Evolutionary conservation across 2,329 filamentous ascomycete species (phyloP), one percentile per base, ranked within the genome.

Genomic region (Cercospora beticola): DNA sequence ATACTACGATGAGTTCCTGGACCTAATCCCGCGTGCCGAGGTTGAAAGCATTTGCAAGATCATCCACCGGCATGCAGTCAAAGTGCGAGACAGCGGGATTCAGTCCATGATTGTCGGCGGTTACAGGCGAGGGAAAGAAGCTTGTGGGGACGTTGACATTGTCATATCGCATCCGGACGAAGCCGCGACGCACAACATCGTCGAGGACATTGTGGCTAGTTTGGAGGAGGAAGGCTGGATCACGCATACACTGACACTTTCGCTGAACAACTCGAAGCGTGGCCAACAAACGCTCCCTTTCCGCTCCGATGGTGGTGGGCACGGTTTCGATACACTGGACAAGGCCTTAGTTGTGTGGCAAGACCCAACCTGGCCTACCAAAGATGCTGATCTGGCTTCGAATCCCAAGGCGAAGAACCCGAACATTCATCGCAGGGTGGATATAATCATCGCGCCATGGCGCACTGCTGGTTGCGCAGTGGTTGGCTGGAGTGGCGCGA

Each of bases 331-430:
- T 77, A 92, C 89, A 0, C 85, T 98, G 0, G 94, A 98, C 79
- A 97, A 97, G 79, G 93, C 93, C 0, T 82, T 98, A 63, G 91
- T 97, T 0, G 93, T 97, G 0, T 98, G 94, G 94, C 92, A 97
- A 77, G 84, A 93, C 75, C 90, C 90, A 0, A 62, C 71, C 2
- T 81, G 81, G 78, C 78, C 80, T 5, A 79, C 76, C 0, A 79
- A 80, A 66, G 76, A 75, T 0, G 78, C 68, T 14, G 82, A 82
- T 60, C 72, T 79, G 10, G 77, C 73, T 0, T 68, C 68, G 1
- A 74, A 82, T 57, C 73, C 79, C 0, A 77, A 78, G 59, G 78
- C 80, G 1, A 87, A 86, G 75, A 94, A 93, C 69, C 86, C 88
- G 0, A 92, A 93, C 73, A 85, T 86, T 0, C 94, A 97, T 77